These are phyloP conservation scores for Solanum hybrid DNA, from an alignment of 305 asterid species.

Conservation along the genomic window DNA sequence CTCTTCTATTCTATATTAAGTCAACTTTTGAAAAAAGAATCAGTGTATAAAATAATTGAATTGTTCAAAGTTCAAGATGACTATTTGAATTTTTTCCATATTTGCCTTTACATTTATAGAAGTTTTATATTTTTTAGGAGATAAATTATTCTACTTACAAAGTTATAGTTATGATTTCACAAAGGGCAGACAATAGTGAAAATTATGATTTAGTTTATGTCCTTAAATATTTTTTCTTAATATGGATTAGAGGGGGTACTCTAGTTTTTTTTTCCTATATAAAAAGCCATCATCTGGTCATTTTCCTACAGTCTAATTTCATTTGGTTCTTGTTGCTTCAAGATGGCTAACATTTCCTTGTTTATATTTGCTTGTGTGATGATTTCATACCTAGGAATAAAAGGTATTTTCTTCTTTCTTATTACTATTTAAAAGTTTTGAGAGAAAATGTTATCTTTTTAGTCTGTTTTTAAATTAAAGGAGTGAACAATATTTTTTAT, in stretches of 20 bases:
- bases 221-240: neutral
- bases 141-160: too few species aligned
- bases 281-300: neutral
- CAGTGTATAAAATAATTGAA: neutral
- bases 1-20: neutral
- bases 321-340: neutral
- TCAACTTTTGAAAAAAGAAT: too few species aligned
- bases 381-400: neutral
- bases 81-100: too few species aligned
- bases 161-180: fast-evolving
- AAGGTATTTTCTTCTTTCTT: neutral
- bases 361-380: neutral
- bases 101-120: neutral
- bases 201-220: too few species aligned
- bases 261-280: neutral
- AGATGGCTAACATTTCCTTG: neutral
- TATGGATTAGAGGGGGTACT: neutral
- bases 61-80: neutral
- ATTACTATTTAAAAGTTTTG: neutral
- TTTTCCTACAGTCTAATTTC: neutral
- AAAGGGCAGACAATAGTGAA: neutral
- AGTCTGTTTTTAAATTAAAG: neutral
- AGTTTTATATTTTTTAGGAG: neutral
- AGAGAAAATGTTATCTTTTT: neutral
- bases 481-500: neutral